A percentile compares a stretch with the other conserved stretches of the same genome.
These are phyloP conservation scores for Pseudocercospora ulei DNA, from an alignment of 2,329 filamentous ascomycete species.

Conservation along the genomic window DNA sequence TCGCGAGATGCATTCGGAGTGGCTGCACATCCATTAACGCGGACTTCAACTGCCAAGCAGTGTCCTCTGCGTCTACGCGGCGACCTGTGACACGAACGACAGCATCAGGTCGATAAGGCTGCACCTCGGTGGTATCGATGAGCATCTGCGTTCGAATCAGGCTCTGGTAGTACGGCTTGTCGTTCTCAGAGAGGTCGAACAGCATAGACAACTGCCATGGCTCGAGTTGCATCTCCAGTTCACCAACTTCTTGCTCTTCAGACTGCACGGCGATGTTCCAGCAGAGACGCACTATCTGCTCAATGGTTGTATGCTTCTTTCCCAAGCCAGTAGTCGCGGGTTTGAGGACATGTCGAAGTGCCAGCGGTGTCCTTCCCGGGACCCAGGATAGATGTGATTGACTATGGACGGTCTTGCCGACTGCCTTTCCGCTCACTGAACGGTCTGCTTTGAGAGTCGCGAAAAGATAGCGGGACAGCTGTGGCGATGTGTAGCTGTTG, in stretches of 20 bases:
- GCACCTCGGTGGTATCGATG: conserved; percentile 19
- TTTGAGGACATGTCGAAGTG: conserved; percentile 15
- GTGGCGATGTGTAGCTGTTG: conserved; percentile 24
- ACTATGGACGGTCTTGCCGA: conserved; percentile 5
- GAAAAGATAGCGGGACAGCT: conserved; percentile 25
- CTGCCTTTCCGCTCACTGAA: neutral
- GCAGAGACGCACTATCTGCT: conserved; percentile 27
- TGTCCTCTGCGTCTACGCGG: conserved; percentile 27
- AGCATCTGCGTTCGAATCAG: conserved; percentile 24
- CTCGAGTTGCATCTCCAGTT: conserved; percentile 26
- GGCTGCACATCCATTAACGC: conserved; percentile 17
- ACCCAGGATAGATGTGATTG: conserved; percentile 21
- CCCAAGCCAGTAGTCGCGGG: conserved; percentile 12
- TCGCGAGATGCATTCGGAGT: conserved; percentile 18
- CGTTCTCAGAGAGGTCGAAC: conserved; percentile 21
- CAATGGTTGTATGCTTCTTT: conserved; percentile 16
- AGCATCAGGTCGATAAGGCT: conserved; percentile 21
- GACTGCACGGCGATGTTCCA: conserved; percentile 25
- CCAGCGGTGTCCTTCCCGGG: conserved; percentile 23
- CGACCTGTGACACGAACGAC: conserved; percentile 30
- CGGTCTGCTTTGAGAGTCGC: neutral
- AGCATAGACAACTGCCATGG: conserved; percentile 28
- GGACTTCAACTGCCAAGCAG: conserved; percentile 23
- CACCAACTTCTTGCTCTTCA: conserved; percentile 26
- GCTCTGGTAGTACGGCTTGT: conserved; percentile 17